These are phyloP conservation scores for Beta corolliflora DNA, from an alignment of 179 eudicot species.

Conservation along the genomic window DNA sequence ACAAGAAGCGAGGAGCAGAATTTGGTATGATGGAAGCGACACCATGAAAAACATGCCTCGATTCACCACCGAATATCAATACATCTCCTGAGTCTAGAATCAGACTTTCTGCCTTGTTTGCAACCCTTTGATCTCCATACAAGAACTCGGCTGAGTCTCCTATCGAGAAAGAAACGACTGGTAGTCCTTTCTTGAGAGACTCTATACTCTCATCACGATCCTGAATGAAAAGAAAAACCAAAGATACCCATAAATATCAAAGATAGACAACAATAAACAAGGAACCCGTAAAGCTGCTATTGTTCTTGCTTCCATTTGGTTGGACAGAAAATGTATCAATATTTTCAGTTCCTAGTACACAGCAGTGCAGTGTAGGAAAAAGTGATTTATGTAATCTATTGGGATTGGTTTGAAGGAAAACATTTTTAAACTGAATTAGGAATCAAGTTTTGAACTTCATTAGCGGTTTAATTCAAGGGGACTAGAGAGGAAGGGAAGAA, in stretches of 20 bases:
- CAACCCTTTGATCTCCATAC: slow-evolving; percentile 54
- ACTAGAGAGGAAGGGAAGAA: no score
- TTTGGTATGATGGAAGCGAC: slow-evolving; percentile 43
- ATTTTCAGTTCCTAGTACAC: not conserved
- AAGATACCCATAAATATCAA: not conserved
- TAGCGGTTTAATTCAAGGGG: no score
- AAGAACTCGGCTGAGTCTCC: slow-evolving; percentile 77
- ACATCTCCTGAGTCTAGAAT: slow-evolving; percentile 78
- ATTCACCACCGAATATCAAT: slow-evolving; percentile 72
- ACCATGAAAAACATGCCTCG: slow-evolving; percentile 68
- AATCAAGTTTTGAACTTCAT: not conserved
- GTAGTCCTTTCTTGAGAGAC: slow-evolving; percentile 54
- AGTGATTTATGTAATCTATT: not conserved
- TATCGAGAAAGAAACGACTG: slow-evolving; percentile 70
- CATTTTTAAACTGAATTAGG: not conserved
- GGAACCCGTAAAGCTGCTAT: not conserved
- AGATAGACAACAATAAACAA: not conserved
- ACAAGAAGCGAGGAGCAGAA: slow-evolving; percentile 53
- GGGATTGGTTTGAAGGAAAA: not conserved
- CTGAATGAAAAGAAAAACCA: slow-evolving; percentile 27
- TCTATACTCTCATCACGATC: slow-evolving; percentile 72
- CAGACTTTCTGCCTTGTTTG: slow-evolving; percentile 41
- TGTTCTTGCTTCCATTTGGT: not conserved
- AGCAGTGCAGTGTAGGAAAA: not conserved
- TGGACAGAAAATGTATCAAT: not conserved